These are phyloP conservation scores for Trametes hirsuta DNA, from an alignment of 1,284 basidiomycete genomes.

Conservation along the genomic window DNA sequence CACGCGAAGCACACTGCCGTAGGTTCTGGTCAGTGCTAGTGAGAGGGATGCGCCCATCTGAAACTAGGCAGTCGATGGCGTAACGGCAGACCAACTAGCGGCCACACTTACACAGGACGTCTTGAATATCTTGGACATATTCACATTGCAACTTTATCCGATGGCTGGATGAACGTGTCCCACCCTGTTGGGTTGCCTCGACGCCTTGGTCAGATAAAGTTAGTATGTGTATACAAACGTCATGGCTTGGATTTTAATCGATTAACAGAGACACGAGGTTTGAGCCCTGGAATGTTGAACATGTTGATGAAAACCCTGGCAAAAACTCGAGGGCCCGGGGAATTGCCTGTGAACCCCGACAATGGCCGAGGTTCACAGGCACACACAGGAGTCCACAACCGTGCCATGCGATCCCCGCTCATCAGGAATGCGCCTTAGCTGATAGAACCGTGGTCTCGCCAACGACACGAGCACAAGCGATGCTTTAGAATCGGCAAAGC, in stretches of 20 bases:
- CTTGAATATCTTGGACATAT: background rate
- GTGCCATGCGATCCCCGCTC: background rate
- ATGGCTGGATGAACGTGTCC: background rate
- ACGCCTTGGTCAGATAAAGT: background rate
- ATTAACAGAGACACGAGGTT: background rate
- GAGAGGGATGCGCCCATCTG: background rate
- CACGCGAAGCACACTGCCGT: background rate
- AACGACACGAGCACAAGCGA: background rate
- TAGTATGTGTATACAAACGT: background rate
- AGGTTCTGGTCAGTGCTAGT: background rate
- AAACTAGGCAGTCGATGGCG: background rate
- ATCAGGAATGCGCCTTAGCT: background rate
- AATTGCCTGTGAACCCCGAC: background rate
- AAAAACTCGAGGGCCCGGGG: too few relatives aligned
- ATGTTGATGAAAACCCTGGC: background rate
- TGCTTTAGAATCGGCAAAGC: background rate
- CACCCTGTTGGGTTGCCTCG: background rate
- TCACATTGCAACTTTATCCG: background rate
- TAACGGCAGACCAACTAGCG: background rate
- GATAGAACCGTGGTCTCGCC: background rate
- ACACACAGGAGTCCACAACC: slow-evolving; percentile 12
- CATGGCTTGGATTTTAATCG: background rate
- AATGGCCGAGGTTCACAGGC: background rate
- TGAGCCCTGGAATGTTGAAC: background rate
- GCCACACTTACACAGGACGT: background rate